Conservation (phyloP, 345 rosid genomes). For the Populus pruinosa region DNA sequence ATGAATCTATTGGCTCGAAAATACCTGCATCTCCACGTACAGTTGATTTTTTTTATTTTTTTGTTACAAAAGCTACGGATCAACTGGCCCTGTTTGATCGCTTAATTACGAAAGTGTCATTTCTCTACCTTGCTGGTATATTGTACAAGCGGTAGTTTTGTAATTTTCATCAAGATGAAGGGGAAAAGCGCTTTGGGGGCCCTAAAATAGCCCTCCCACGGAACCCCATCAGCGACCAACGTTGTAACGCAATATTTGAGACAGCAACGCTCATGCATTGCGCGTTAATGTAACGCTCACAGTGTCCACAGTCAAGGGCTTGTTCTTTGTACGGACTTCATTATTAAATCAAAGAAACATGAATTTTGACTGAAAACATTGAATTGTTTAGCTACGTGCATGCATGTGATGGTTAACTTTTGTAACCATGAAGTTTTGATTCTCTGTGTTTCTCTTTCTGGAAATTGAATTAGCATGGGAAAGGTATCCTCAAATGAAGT, state of each 20-base stretch:
- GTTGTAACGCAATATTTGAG: slow-evolving; percentile 6
- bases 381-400: neutral
- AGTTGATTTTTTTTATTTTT: neutral
- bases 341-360: neutral
- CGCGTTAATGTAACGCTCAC: slow-evolving; percentile 42
- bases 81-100: neutral
- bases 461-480: neutral
- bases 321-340: neutral
- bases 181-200: neutral
- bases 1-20: slow-evolving; percentile 45
- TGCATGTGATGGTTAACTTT: neutral
- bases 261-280: slow-evolving; percentile 36
- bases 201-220: neutral
- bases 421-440: neutral
- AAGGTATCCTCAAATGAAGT: neutral
- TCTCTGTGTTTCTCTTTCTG: neutral
- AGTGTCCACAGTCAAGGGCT: neutral
- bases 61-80: neutral
- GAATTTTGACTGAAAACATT: neutral
- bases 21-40: slow-evolving; percentile 17
- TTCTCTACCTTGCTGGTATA: neutral
- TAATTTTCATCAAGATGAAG: neutral
- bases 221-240: slow-evolving; percentile 15
- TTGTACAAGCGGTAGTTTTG: neutral
- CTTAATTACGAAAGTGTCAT: slow-evolving; percentile 11